phyloP scores from a whole-genome alignment of 768 basidiomycete genomes.

The Lentinula raphanica region DNA sequence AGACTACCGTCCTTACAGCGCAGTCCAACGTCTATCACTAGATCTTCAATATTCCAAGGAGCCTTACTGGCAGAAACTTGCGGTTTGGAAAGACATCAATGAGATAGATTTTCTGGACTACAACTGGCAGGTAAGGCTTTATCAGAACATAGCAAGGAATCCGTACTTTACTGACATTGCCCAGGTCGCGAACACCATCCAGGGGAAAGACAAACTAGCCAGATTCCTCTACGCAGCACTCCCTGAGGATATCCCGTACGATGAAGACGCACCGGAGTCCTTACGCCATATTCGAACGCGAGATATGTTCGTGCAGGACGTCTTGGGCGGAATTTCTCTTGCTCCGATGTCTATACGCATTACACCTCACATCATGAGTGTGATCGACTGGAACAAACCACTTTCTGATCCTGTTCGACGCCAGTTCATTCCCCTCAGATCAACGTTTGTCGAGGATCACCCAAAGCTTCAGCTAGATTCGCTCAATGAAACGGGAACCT shows the following conservation, averaged over 20 bases:
- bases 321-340: not conserved
- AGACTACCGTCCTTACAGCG: no score
- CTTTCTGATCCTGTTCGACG: not conserved
- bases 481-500: not conserved
- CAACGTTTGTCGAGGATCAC: not conserved
- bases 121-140: not conserved
- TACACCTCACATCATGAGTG: not conserved
- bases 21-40: no score
- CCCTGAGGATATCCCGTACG: not conserved
- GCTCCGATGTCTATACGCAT: not conserved
- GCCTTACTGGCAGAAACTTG: not conserved
- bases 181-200: conserved; percentile 13
- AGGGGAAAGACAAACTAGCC: conserved; percentile 12
- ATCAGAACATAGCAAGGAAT: not conserved
- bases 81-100: not conserved
- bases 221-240: conserved; percentile 10
- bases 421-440: not conserved
- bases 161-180: not conserved
- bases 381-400: not conserved
- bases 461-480: not conserved
- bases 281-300: not conserved
- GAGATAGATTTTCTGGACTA: not conserved
- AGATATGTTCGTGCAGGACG: not conserved
- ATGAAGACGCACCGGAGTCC: not conserved
- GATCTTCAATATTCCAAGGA: no score